phyloP scores from a whole-genome alignment of 2,329 filamentous ascomycete species.

The Emergomyces pasteurianus region DNA sequence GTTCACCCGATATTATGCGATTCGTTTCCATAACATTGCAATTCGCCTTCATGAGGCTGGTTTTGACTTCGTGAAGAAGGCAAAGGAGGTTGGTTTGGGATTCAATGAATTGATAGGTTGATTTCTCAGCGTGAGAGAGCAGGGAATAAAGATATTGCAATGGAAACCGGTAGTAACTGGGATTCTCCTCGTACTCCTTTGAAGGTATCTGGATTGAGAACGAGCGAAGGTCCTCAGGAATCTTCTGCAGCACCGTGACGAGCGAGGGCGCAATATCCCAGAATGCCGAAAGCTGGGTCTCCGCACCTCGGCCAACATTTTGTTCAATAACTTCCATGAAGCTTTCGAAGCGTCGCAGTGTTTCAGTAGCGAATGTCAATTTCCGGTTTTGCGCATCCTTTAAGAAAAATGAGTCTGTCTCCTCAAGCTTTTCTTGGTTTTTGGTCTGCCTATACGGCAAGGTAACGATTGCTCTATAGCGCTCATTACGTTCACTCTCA shows the following conservation, averaged over 20 bases:
- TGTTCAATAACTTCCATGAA: constrained; percentile 70
- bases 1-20: constrained; percentile 36
- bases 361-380: constrained; percentile 57
- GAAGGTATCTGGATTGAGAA: constrained; percentile 69
- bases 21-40: constrained; percentile 57
- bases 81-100: constrained; percentile 84
- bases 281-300: constrained; percentile 84
- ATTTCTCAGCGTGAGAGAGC: constrained; percentile 78
- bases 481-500: constrained; percentile 70
- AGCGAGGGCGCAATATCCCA: constrained; percentile 94
- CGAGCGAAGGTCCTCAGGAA: constrained; percentile 45
- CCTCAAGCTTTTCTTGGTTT: constrained; percentile 66
- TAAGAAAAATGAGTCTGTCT: constrained; percentile 70
- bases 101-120: constrained; percentile 94
- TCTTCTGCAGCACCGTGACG: constrained; percentile 63
- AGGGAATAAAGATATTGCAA: constrained; percentile 83
- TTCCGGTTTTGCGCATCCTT: constrained; percentile 65
- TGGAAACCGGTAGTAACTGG: constrained; percentile 65
- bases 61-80: constrained; percentile 79
- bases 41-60: constrained; percentile 59
- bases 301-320: constrained; percentile 77
- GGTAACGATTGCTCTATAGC: constrained; percentile 74
- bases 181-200: constrained; percentile 75
- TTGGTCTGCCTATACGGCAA: constrained; percentile 64
- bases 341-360: constrained; percentile 59